Conservation (phyloP, 108 stramenopile genomes). For the Pelagomonas calceolata region DNA sequence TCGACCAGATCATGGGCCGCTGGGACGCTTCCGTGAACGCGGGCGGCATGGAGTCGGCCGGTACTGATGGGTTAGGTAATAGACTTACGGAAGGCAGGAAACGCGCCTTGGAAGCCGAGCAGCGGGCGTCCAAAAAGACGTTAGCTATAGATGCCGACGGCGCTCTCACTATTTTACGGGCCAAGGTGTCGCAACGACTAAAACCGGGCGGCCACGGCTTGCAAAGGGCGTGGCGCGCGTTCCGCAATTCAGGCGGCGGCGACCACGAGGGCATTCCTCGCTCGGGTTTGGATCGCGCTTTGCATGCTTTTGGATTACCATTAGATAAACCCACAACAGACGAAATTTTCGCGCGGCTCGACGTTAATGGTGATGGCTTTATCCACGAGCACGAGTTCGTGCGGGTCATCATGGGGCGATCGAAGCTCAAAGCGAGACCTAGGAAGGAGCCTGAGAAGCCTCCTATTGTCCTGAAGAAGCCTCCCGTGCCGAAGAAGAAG, state of each 20-base stretch:
- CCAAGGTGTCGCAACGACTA: background rate
- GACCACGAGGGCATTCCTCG: background rate
- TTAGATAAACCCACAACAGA: background rate
- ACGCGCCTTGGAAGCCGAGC: too few relatives aligned
- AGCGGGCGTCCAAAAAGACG: too few relatives aligned
- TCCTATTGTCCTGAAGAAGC: too few relatives aligned
- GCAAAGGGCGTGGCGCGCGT: background rate
- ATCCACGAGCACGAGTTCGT: background rate
- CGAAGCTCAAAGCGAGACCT: too few relatives aligned
- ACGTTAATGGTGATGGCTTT: background rate
- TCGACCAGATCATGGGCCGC: conserved; percentile 4
- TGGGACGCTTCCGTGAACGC: background rate
- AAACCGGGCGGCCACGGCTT: background rate
- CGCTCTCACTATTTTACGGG: too few relatives aligned
- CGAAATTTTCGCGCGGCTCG: background rate
- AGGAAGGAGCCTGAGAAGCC: too few relatives aligned
- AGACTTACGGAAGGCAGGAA: too few relatives aligned
- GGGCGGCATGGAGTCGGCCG: too few relatives aligned
- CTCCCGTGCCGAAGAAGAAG: too few relatives aligned
- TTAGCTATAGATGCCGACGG: too few relatives aligned
- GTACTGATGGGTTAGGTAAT: too few relatives aligned
- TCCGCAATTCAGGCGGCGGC: background rate
- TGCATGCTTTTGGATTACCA: background rate
- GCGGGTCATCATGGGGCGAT: background rate
- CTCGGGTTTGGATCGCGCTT: background rate